phyloP scores from a whole-genome alignment of 306 rosid species.

The Benincasa hispida region DNA sequence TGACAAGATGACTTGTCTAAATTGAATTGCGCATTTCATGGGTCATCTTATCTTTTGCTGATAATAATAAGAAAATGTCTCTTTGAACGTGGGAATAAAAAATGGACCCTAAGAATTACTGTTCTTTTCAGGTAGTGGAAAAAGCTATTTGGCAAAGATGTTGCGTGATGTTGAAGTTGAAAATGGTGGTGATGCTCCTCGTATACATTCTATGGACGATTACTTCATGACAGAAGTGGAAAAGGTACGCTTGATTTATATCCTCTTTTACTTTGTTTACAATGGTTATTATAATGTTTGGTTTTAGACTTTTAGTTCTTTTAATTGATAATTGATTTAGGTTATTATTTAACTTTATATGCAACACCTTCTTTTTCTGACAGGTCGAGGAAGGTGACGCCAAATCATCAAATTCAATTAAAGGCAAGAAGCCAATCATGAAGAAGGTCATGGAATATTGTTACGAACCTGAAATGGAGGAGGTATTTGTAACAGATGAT shows the following conservation, averaged over 20 bases:
- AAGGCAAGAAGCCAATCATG: constrained; percentile 60
- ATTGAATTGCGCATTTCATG: not conserved
- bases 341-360: constrained; percentile 1
- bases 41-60: not conserved
- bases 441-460: constrained; percentile 95
- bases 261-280: not conserved
- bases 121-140: constrained; percentile 66
- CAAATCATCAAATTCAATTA: constrained; percentile 56
- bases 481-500: constrained; percentile 33
- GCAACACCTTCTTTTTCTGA: constrained; percentile 4
- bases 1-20: not conserved
- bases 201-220: constrained; percentile 96
- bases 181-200: constrained; percentile 80
- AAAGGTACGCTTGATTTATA: constrained; percentile 40
- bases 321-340: not conserved
- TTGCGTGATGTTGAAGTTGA: constrained; percentile 88
- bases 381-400: constrained; percentile 66
- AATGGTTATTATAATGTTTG: not conserved
- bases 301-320: not conserved
- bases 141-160: constrained; percentile 95
- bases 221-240: constrained; percentile 96
- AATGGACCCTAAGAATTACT: not conserved
- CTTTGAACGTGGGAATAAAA: not conserved
- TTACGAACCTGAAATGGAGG: constrained; percentile 98
- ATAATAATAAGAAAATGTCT: not conserved